phyloP scores from a whole-genome alignment of 768 basidiomycete species.

The Russula virescens region DNA sequence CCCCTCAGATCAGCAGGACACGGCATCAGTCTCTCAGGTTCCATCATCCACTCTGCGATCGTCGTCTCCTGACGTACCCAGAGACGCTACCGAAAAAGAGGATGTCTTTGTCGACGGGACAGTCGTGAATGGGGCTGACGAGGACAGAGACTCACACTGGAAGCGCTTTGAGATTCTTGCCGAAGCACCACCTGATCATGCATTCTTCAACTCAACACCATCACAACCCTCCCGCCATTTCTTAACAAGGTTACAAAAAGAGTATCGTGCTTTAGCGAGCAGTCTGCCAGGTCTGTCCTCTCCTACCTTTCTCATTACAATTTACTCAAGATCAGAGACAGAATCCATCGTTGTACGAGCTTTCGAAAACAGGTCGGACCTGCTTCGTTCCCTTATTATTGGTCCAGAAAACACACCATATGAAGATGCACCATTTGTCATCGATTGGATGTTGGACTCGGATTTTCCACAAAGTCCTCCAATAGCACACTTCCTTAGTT shows the following conservation, averaged over 20 bases:
- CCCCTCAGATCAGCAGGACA: slow-evolving; percentile 11
- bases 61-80: slow-evolving; percentile 30
- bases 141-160: slow-evolving; percentile 46
- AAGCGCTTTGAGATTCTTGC: slow-evolving; percentile 77
- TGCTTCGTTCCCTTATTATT: slow-evolving; percentile 83
- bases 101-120: slow-evolving; percentile 28
- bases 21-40: slow-evolving; percentile 20
- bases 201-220: slow-evolving; percentile 58
- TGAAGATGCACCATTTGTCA: slow-evolving; percentile 89
- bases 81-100: slow-evolving; percentile 29
- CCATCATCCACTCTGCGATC: slow-evolving; percentile 23
- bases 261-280: slow-evolving; percentile 72
- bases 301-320: background rate
- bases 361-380: slow-evolving; percentile 85
- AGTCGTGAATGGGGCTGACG: slow-evolving; percentile 17
- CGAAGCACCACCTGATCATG: slow-evolving; percentile 75
- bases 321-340: slow-evolving; percentile 28
- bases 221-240: slow-evolving; percentile 68
- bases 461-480: slow-evolving; percentile 82
- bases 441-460: slow-evolving; percentile 87
- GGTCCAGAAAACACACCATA: slow-evolving; percentile 96
- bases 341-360: slow-evolving; percentile 86
- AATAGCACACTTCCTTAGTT: slow-evolving; percentile 83
- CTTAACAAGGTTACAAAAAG: slow-evolving; percentile 68
- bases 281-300: slow-evolving; percentile 70